Evolutionary conservation across 2,329 filamentous ascomycete genomes (phyloP).

Genomic region (Chaetoscypha palmicola): DNA sequence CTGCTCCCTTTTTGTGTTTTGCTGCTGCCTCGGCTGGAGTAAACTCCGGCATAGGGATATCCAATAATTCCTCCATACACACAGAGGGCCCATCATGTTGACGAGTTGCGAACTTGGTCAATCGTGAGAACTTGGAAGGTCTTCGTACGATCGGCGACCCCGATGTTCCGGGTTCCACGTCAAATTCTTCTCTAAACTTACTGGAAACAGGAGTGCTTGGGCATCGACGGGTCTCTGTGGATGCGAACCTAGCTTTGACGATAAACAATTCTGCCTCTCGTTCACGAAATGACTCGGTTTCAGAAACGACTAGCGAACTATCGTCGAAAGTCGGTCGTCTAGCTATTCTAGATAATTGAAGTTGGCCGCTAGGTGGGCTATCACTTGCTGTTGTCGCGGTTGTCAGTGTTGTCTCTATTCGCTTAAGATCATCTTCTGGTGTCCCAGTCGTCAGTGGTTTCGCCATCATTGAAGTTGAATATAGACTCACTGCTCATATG

Average conservation of each 20-base stretch:
- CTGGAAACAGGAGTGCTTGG: slow-evolving; percentile 25
- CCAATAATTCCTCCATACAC: slow-evolving; percentile 17
- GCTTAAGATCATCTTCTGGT: not conserved
- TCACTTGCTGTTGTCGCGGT: slow-evolving; percentile 12
- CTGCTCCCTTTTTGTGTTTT: not conserved
- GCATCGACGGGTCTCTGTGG: slow-evolving; percentile 12
- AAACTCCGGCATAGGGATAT: slow-evolving; percentile 17
- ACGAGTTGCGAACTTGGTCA: slow-evolving; percentile 14
- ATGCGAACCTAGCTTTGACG: slow-evolving; percentile 23
- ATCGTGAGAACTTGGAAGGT: slow-evolving; percentile 15
- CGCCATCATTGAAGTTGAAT: not conserved
- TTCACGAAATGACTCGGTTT: slow-evolving; percentile 26
- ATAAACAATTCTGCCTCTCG: slow-evolving; percentile 23
- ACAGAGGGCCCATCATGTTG: slow-evolving; percentile 16
- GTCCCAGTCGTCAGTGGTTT: not conserved
- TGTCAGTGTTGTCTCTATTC: not conserved
- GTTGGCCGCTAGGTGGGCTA: slow-evolving; percentile 11
- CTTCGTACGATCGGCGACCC: slow-evolving; percentile 7
- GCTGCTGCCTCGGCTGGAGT: slow-evolving; percentile 4
- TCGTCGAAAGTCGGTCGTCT: slow-evolving; percentile 18
- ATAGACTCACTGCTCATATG: slow-evolving; percentile 6
- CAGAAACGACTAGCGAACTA: slow-evolving; percentile 23
- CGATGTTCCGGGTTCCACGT: slow-evolving; percentile 8
- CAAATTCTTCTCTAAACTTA: slow-evolving; percentile 29
- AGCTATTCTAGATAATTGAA: slow-evolving; percentile 10